Percentiles rank a stretch among this genome's conserved stretches.
Evolutionary conservation across 305 asterid species (phyloP).

Genomic region (Stenogyne calaminthoides): DNA sequence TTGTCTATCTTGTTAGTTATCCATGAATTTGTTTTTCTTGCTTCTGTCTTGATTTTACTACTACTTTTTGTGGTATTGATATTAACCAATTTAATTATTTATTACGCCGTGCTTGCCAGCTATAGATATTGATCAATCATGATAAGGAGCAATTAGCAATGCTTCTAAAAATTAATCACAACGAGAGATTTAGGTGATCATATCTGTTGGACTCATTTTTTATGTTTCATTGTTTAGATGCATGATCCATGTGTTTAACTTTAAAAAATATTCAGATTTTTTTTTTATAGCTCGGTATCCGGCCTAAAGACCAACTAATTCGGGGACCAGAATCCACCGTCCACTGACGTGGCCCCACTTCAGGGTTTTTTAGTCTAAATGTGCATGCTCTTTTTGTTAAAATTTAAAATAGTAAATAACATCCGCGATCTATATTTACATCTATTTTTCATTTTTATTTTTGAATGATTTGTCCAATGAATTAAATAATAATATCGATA

Average conservation of each 20-base stretch:
- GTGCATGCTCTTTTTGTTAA: too few species aligned
- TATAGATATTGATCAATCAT: neutral
- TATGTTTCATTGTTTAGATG: neutral
- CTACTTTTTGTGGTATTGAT: conserved; percentile 7
- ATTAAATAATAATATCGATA: too few species aligned
- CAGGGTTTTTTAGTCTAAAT: too few species aligned
- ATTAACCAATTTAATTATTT: neutral
- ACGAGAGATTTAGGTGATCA: neutral
- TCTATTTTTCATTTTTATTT: too few species aligned
- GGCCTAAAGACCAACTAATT: too few species aligned
- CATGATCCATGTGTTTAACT: neutral
- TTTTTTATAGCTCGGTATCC: too few species aligned
- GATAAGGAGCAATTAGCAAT: conserved; percentile 1
- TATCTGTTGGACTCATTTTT: neutral
- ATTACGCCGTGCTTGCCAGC: too few species aligned
- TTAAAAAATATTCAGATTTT: neutral
- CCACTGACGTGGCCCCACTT: too few species aligned
- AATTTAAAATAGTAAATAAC: too few species aligned
- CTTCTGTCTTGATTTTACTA: conserved; percentile 11
- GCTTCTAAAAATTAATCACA: neutral
- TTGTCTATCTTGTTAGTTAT: conserved; percentile 22
- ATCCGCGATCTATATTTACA: too few species aligned
- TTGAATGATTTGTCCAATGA: neutral
- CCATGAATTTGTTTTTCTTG: conserved; percentile 26
- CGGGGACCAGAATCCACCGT: too few species aligned